Evolutionary conservation across 371 early-diverging fungal species (phyloP).

Genomic region (Actinomortierella wolfii): DNA sequence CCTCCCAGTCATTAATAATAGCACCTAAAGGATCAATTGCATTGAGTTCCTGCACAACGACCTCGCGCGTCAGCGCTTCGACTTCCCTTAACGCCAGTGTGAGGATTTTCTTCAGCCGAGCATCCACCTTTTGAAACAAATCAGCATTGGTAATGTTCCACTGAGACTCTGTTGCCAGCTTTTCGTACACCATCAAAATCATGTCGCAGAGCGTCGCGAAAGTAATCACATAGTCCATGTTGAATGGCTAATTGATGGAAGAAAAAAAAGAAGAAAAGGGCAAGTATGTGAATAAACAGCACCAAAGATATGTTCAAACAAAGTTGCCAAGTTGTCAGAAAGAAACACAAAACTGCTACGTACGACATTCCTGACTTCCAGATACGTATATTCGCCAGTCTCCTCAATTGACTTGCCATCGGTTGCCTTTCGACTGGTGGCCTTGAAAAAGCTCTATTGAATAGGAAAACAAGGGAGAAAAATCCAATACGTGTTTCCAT

Average conservation of each 20-base stretch:
- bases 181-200: constrained; percentile 38
- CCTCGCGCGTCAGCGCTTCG: constrained; percentile 30
- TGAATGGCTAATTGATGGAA: constrained; percentile 20
- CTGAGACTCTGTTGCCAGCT: constrained; percentile 13
- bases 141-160: constrained; percentile 19
- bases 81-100: constrained; percentile 29
- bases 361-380: constrained; percentile 27
- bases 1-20: no score
- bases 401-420: constrained; percentile 30
- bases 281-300: neutral
- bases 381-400: constrained; percentile 19
- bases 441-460: constrained; percentile 26
- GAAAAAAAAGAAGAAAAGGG: neutral
- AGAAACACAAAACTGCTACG: neutral
- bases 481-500: neutral
- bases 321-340: neutral
- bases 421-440: constrained; percentile 12
- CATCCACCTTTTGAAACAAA: constrained; percentile 22
- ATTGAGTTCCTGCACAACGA: constrained; percentile 33
- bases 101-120: constrained; percentile 41
- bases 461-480: neutral
- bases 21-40: constrained; percentile 34
- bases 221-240: constrained; percentile 36
- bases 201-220: constrained; percentile 38
- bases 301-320: no score